These are phyloP conservation scores for Tuber indicum DNA, from an alignment of 495 filamentous ascomycete genomes.

Conservation along the genomic window DNA sequence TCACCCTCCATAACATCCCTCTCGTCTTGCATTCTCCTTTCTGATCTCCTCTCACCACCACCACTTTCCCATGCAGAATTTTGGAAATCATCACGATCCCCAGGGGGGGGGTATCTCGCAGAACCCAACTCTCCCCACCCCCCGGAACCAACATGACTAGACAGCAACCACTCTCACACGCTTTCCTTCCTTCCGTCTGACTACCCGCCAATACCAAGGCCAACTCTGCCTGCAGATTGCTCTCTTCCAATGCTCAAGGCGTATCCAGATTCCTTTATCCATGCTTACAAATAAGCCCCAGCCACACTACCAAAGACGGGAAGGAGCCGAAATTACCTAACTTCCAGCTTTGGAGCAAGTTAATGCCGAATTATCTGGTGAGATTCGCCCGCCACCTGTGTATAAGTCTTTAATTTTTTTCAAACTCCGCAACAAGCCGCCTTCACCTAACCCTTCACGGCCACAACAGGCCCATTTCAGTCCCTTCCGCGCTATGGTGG, in stretches of 20 bases:
- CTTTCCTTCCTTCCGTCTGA: not conserved
- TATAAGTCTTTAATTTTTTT: not conserved
- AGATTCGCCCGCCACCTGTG: not conserved
- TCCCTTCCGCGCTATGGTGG: not conserved
- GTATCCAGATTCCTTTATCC: not conserved
- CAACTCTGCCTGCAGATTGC: not conserved
- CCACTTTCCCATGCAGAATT: not conserved
- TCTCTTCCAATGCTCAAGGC: not conserved
- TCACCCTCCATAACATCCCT: not conserved
- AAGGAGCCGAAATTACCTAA: not conserved
- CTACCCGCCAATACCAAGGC: not conserved
- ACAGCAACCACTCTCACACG: not conserved
- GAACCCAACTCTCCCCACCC: not conserved
- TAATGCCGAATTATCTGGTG: not conserved
- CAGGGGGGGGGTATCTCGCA: not conserved
- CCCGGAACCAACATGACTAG: not conserved
- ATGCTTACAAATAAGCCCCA: not conserved
- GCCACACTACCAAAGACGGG: not conserved
- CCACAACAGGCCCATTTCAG: not conserved
- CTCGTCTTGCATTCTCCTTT: not conserved
- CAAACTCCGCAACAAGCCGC: not conserved
- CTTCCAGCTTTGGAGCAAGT: not conserved
- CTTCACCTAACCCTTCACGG: not conserved
- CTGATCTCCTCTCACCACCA: not conserved
- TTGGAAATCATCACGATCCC: not conserved